Evolutionary conservation across 805 yeast genomes (phyloP).

Genomic region (Lipomyces lipofer): DNA sequence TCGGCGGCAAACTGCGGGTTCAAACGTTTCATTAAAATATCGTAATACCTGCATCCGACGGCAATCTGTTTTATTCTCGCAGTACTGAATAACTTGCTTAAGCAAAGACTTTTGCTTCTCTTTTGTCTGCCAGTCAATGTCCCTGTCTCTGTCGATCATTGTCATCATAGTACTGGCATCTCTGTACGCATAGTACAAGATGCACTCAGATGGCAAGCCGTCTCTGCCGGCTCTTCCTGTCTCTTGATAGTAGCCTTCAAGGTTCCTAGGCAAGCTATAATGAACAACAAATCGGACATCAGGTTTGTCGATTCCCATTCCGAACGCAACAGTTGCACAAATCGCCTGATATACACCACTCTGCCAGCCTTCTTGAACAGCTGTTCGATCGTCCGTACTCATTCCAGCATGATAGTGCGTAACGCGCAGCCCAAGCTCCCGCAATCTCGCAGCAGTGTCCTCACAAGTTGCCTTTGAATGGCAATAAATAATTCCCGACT

Average conservation of each 20-base stretch:
- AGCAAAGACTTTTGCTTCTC: slow-evolving; percentile 77
- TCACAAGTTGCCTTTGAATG: slow-evolving; percentile 90
- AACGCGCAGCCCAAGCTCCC: slow-evolving; percentile 58
- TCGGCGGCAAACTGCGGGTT: slow-evolving; percentile 60
- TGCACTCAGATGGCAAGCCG: slow-evolving; percentile 78
- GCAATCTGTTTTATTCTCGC: slow-evolving; percentile 89
- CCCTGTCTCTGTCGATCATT: slow-evolving; percentile 75
- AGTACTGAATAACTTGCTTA: slow-evolving; percentile 82
- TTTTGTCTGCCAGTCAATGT: slow-evolving; percentile 60
- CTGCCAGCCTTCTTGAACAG: slow-evolving; percentile 85
- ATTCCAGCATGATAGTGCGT: slow-evolving; percentile 94
- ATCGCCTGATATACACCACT: slow-evolving; percentile 66
- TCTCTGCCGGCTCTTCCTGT: slow-evolving; percentile 99
- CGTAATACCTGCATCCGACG: slow-evolving; percentile 85
- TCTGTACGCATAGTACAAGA: slow-evolving; percentile 73
- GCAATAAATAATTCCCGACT: slow-evolving; percentile 90
- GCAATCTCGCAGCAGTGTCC: slow-evolving; percentile 64
- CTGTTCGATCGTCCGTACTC: slow-evolving; percentile 68
- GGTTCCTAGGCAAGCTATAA: slow-evolving; percentile 78
- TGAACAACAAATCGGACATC: slow-evolving; percentile 93
- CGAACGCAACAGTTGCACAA: slow-evolving; percentile 97
- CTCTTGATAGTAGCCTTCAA: slow-evolving; percentile 97
- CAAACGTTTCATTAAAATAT: slow-evolving; percentile 83
- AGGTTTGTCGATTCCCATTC: slow-evolving; percentile 98
- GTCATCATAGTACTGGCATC: slow-evolving; percentile 78